Conservation (phyloP, 768 basidiomycete genomes). For the Sporobolomyces roseus region DNA sequence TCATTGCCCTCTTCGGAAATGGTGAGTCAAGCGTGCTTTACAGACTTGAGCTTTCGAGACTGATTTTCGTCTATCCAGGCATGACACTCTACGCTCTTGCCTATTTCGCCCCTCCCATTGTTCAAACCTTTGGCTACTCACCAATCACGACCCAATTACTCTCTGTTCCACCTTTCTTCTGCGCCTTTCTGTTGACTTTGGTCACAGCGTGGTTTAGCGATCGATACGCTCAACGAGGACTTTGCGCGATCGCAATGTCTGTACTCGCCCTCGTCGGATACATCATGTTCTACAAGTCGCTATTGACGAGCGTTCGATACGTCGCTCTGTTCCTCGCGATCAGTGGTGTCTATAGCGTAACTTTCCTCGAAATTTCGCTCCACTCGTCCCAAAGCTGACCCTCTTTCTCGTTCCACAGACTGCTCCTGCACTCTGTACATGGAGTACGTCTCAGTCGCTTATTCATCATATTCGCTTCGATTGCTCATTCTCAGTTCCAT, state of each 20-base stretch:
- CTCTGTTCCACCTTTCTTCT: conserved; percentile 27
- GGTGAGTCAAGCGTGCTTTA: too few species aligned
- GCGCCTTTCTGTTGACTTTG: conserved; percentile 30
- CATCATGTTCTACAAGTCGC: conserved; percentile 23
- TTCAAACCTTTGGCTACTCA: conserved; percentile 54
- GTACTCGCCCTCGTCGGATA: neutral
- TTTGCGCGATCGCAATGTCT: neutral
- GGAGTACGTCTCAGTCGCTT: conserved; percentile 27
- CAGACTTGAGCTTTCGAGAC: too few species aligned
- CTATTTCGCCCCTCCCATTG: conserved; percentile 27
- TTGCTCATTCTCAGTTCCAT: too few species aligned
- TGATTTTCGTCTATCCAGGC: conserved; percentile 57
- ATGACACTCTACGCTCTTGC: conserved; percentile 9
- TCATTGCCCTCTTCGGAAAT: conserved; percentile 65
- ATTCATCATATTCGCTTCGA: too few species aligned
- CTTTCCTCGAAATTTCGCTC: too few species aligned
- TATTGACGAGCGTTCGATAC: conserved; percentile 1
- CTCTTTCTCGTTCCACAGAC: too few species aligned
- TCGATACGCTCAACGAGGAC: conserved; percentile 14
- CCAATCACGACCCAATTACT: conserved; percentile 21
- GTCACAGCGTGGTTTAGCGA: conserved; percentile 20
- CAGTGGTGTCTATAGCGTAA: conserved; percentile 24
- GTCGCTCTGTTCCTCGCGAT: conserved; percentile 23
- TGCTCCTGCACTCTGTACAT: conserved; percentile 2
- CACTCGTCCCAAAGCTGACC: too few species aligned